phyloP scores from a whole-genome alignment of 2,329 filamentous ascomycete species.

The Didymella sp. region DNA sequence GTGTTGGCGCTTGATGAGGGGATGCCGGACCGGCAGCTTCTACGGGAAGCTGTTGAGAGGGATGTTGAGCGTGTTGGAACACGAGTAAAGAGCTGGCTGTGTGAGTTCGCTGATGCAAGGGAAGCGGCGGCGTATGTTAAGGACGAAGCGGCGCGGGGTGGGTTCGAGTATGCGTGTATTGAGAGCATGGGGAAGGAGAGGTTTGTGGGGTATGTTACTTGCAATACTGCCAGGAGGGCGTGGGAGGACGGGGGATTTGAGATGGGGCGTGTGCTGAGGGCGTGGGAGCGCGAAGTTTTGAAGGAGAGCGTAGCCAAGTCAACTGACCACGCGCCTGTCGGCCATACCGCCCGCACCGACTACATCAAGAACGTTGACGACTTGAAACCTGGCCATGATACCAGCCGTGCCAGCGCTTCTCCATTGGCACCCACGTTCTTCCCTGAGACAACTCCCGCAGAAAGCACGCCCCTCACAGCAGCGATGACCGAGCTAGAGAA shows the following conservation, averaged over 20 bases:
- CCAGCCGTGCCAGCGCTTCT: neutral
- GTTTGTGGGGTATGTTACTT: constrained; percentile 7
- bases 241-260: neutral
- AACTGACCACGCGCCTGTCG: neutral
- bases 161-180: constrained; percentile 1
- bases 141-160: neutral
- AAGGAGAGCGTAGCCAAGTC: neutral
- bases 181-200: neutral
- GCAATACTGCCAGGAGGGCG: constrained; percentile 1
- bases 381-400: neutral
- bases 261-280: neutral
- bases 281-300: neutral
- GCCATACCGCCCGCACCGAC: neutral
- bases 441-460: neutral
- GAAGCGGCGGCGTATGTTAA: constrained; percentile 6
- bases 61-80: too few species aligned
- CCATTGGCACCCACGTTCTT: neutral
- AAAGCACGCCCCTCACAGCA: neutral
- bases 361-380: neutral
- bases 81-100: too few species aligned
- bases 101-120: too few species aligned
- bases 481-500: neutral
- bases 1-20: constrained; percentile 20
- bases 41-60: neutral
- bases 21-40: constrained; percentile 1